Evolutionary conservation across 352 stramenopile species (phyloP).

Genomic region (Pythium brachiatum): DNA sequence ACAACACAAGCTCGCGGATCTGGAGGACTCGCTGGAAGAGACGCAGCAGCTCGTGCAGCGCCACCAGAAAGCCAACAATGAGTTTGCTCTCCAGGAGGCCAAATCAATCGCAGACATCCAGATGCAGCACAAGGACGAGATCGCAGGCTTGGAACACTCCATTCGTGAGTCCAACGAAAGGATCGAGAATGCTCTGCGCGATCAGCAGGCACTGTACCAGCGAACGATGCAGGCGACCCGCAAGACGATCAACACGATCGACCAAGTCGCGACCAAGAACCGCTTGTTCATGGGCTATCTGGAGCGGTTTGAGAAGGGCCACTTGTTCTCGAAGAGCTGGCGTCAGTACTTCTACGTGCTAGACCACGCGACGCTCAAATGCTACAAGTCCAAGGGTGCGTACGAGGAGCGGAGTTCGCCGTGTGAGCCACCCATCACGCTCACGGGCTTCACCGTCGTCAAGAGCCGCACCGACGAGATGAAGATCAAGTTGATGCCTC

Average conservation of each 20-base stretch:
- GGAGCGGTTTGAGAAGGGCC: slow-evolving; percentile 73
- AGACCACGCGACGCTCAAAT: slow-evolving; percentile 61
- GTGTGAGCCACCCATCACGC: slow-evolving; percentile 45
- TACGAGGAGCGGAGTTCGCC: slow-evolving; percentile 60
- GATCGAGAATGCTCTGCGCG: slow-evolving; percentile 47
- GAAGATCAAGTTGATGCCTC: slow-evolving; percentile 77
- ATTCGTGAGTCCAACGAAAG: slow-evolving; percentile 39
- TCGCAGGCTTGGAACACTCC: slow-evolving; percentile 34
- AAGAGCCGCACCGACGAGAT: slow-evolving; percentile 74
- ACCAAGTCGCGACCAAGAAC: slow-evolving; percentile 62
- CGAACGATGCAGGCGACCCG: slow-evolving; percentile 76
- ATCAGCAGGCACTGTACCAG: slow-evolving; percentile 69
- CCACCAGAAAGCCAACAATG: slow-evolving; percentile 43
- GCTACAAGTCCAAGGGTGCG: slow-evolving; percentile 73
- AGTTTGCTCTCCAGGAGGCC: slow-evolving; percentile 49
- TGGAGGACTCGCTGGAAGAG: slow-evolving; percentile 46
- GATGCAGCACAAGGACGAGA: slow-evolving; percentile 37
- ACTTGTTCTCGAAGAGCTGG: slow-evolving; percentile 72
- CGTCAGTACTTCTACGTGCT: slow-evolving; percentile 78
- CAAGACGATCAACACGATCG: slow-evolving; percentile 74
- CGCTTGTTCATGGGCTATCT: slow-evolving; percentile 67
- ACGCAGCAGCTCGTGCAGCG: slow-evolving; percentile 47
- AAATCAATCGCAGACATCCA: slow-evolving; percentile 49
- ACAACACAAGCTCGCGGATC: slow-evolving; percentile 41
- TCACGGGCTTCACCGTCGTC: slow-evolving; percentile 69